Evolutionary conservation across 768 basidiomycete genomes (phyloP), one percentile per base, ranked within the genome.

Genomic region (Stropharia rugosoannulata): DNA sequence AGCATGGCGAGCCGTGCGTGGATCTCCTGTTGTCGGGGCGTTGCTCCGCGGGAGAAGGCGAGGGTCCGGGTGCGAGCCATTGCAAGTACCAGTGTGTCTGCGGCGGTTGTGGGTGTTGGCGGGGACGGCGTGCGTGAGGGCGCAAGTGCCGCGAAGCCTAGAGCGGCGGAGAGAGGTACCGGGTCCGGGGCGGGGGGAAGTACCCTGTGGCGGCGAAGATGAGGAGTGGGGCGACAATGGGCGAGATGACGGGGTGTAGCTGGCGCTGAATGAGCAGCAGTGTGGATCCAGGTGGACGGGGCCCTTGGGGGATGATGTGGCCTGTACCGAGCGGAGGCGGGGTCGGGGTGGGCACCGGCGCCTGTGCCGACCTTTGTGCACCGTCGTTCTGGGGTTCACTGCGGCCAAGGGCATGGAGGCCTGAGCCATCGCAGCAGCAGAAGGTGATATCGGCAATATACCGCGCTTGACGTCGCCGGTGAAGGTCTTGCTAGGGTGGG

Each of bases 1-100:
- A 66, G 58, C 60, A 63, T 62, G 12, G 47, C 37, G 19, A 60
- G 56, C 4, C 65, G 58, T 4, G 6, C 42, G 51, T 50, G 48
- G 36, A 66, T 49, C 22, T 56, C 49, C 35, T 38, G 45, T 39
- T 66, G 65, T 1, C 65, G 49, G 2, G 39, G 50, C 3, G 65
- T 62, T 2, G 57, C 52, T 12, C 50, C 42, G 35, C 41, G 42
- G 11, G 52, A 7, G 8, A n/a, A 39, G 0, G 53, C 38, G 18
- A 41, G 32, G 9, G 51, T 43, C 5, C 56, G 46, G 5, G 52
- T 29, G 5, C 43, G 42, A 6, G 45, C 45, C 22, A 15, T 19
- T 25, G 41, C 12, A 6, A 41, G 27, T 19, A 27, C 19, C 45
- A 46, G 45, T 46, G 45, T 3, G 15, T 9, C 5, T 41, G 13